phyloP scores from a whole-genome alignment of 176 grass and related monocot species.

The Triticum turgidum region DNA sequence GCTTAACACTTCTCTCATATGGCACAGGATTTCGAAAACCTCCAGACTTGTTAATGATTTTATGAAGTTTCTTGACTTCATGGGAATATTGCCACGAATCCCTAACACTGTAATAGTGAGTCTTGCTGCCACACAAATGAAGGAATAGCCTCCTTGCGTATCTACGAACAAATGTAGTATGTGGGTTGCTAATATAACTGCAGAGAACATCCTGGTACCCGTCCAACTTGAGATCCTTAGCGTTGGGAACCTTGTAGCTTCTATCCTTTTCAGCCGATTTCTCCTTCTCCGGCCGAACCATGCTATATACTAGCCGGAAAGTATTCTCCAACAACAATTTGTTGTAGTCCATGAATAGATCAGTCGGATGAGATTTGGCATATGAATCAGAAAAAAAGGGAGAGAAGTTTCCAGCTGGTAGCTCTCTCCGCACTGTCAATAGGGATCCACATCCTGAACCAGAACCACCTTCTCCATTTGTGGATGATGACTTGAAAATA shows the following conservation, averaged over 20 bases:
- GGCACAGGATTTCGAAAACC: constrained; percentile 89
- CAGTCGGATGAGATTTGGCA: constrained; percentile 87
- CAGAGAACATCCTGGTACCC: constrained; percentile 96
- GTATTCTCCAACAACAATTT: constrained; percentile 94
- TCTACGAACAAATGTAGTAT: constrained; percentile 89
- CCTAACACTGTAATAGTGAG: constrained; percentile 90
- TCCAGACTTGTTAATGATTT: constrained; percentile 87
- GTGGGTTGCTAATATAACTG: constrained; percentile 96
- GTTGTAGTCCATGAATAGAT: constrained; percentile 90
- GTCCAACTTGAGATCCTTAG: constrained; percentile 93
- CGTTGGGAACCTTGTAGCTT: constrained; percentile 58
- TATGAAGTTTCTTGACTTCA: constrained; percentile 84
- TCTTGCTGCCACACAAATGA: constrained; percentile 96
- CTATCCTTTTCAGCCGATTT: constrained; percentile 86
- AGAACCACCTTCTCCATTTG: constrained; percentile 60
- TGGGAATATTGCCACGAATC: constrained; percentile 90
- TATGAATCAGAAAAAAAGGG: constrained; percentile 98
- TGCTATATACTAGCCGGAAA: constrained; percentile 93
- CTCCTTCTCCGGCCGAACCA: constrained; percentile 96
- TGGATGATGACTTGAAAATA: constrained; percentile 74
- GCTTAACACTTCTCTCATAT: constrained; percentile 95
- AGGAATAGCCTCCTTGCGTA: constrained; percentile 98
- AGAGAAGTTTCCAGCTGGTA: constrained; percentile 94
- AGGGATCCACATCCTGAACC: constrained; percentile 88
- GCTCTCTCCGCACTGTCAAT: constrained; percentile 80